Base-by-base conservation (phyloP, 2,329 filamentous ascomycete genomes). In the Phyllosticta capitalensis region DNA sequence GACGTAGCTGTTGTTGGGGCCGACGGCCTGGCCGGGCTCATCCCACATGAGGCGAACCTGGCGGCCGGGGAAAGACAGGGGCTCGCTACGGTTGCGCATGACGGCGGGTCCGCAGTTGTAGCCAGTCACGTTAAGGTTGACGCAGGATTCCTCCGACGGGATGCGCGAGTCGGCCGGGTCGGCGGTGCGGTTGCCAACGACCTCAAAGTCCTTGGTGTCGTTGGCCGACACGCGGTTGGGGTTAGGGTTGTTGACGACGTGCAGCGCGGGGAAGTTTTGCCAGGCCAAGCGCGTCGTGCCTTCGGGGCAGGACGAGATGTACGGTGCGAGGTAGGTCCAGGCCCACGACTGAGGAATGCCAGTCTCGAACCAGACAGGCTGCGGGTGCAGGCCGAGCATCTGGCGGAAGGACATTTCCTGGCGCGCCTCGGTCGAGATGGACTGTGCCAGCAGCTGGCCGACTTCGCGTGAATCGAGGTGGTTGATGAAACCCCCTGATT, bases 371-470 rank as follows among this genome's bases (percentile, higher is more conserved):
- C 88, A 94, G 9, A 88, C 86, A 0, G 89, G 87, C 86, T 90
- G 89, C 21, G 90, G 87, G 73, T 89, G 88, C 6, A 90, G 80
- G 17, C 89, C 90, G 33, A 84, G 80, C 70, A 94, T 90, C 69
- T 94, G 89, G 20, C 90, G 85, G 79, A 94, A 94, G 64, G 89
- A 85, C 77, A 92, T 79, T 75, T 95, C 88, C 75, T 95, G 90
- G 0, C 89, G 85, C 0, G 89, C 87, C 70, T 94, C 89, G 10
- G 85, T 86, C 3, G 88, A 83, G 67, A 94, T 89, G 20, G 86
- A 87, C 73, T 91, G 88, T 2, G 89, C 77, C 2, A 95, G 78
- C 17, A 94, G 74, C 68, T 86, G 84, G 0, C 82, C 89, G 12
- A 86, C 86, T 65, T 89, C 86, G 4, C 88, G 85, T 0, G 87